Conservation (phyloP, 1,284 basidiomycete species). For the Hemileia vastatrix region DNA sequence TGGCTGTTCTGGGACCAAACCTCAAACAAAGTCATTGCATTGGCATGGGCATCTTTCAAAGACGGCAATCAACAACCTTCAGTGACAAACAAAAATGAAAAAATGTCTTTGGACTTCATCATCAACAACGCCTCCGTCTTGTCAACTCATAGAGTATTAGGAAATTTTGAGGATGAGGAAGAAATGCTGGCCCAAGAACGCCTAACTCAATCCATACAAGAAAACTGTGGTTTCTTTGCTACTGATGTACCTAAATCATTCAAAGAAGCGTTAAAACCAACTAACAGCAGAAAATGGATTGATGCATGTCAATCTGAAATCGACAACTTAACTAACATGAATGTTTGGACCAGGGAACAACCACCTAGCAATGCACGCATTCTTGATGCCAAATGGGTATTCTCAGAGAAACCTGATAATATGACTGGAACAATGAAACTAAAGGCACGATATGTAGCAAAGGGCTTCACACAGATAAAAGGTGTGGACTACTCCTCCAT, state of each 20-base stretch:
- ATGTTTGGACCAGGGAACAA: background rate
- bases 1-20: background rate
- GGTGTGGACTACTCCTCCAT: background rate
- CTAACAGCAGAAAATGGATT: background rate
- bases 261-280: background rate
- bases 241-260: no score
- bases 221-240: no score
- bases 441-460: background rate
- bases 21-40: no score
- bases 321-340: background rate
- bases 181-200: no score
- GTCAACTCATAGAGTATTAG: no score
- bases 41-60: no score
- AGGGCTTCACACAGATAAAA: constrained; percentile 1
- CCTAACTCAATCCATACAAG: no score
- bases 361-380: background rate
- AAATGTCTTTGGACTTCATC: no score
- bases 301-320: background rate
- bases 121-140: no score
- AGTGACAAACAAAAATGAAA: no score
- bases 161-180: no score
- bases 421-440: background rate
- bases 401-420: background rate
- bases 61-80: no score
- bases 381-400: background rate